Percentiles rank a stretch among this genome's conserved stretches.
These are phyloP conservation scores for Penicillium canescens DNA, from an alignment of 495 filamentous ascomycete species.

Conservation along the genomic window DNA sequence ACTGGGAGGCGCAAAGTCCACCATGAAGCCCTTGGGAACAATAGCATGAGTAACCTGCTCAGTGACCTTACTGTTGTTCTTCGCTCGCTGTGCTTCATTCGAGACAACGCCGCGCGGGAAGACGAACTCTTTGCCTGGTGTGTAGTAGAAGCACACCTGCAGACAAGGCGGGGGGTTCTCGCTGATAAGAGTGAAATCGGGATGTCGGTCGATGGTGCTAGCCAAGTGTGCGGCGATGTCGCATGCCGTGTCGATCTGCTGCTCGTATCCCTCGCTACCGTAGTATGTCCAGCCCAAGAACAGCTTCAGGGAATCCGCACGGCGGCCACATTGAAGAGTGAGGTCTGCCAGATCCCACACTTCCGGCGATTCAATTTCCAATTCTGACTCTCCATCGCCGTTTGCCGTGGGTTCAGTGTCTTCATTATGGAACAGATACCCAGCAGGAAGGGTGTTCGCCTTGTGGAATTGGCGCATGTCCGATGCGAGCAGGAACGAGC, in stretches of 20 bases:
- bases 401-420: slow-evolving; percentile 23
- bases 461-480: slow-evolving; percentile 75
- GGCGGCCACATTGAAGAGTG: slow-evolving; percentile 87
- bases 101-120: slow-evolving; percentile 34
- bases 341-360: slow-evolving; percentile 92
- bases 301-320: slow-evolving; percentile 83
- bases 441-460: slow-evolving; percentile 83
- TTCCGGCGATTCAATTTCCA: slow-evolving; percentile 48
- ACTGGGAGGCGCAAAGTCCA: slow-evolving; percentile 81
- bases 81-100: slow-evolving; percentile 44
- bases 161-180: slow-evolving; percentile 81
- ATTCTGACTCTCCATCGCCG: slow-evolving; percentile 23
- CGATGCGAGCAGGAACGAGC: slow-evolving; percentile 79
- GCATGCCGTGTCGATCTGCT: slow-evolving; percentile 69
- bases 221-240: slow-evolving; percentile 66
- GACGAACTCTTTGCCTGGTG: slow-evolving; percentile 53
- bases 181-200: slow-evolving; percentile 69
- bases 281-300: slow-evolving; percentile 89
- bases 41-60: slow-evolving; percentile 63
- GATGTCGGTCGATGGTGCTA: slow-evolving; percentile 47
- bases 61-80: slow-evolving; percentile 70
- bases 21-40: slow-evolving; percentile 80
- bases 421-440: slow-evolving; percentile 78
- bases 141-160: slow-evolving; percentile 94
- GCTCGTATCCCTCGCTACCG: slow-evolving; percentile 62